These are phyloP conservation scores for Neurospora sp. DNA, from an alignment of 495 filamentous ascomycete genomes.

Conservation along the genomic window DNA sequence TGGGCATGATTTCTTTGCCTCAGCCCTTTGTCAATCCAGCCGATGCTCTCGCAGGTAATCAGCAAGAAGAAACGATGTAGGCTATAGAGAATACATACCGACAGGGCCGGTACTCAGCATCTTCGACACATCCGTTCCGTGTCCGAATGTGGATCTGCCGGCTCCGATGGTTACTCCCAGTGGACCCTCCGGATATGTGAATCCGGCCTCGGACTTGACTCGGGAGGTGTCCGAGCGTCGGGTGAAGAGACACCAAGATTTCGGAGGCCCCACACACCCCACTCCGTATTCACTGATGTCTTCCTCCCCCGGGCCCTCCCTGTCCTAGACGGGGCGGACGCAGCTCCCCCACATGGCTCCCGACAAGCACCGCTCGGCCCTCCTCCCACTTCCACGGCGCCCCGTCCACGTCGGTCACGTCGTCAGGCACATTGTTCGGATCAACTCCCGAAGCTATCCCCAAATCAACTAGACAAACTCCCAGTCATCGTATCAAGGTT, in stretches of 20 bases:
- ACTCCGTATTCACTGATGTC: background rate
- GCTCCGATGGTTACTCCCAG: background rate
- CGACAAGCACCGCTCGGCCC: background rate
- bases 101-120: background rate
- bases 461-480: background rate
- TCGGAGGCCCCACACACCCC: background rate
- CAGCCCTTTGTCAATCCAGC: conserved; percentile 15
- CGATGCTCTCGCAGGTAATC: background rate
- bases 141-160: background rate
- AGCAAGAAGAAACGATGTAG: background rate
- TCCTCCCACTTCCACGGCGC: background rate
- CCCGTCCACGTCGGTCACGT: background rate
- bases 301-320: background rate
- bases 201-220: background rate
- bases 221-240: background rate
- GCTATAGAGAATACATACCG: background rate
- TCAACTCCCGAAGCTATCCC: background rate
- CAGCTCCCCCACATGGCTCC: background rate
- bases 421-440: background rate
- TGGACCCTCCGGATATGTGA: background rate
- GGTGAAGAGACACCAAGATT: background rate
- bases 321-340: background rate
- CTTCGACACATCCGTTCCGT: background rate
- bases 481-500: background rate
- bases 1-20: conserved; percentile 3